Conservation (phyloP, 352 stramenopile species). For the Poterioochromonas sp. region DNA sequence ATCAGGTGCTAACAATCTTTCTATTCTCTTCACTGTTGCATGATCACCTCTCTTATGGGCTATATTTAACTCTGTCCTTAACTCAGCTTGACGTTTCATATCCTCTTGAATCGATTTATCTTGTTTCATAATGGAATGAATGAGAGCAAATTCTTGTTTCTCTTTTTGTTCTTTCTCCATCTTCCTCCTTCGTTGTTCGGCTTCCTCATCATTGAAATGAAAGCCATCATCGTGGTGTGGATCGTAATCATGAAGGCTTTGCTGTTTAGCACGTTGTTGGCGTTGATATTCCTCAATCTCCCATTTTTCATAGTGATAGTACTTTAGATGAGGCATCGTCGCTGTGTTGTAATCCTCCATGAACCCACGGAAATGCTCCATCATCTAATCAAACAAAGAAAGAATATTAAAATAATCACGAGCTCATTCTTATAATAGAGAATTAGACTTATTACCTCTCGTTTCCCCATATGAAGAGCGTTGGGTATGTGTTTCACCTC, state of each 20-base stretch:
- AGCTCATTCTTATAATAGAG: not conserved
- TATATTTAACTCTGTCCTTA: conserved; percentile 72
- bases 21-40: conserved; percentile 63
- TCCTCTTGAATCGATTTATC: conserved; percentile 68
- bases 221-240: conserved; percentile 42
- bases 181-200: conserved; percentile 41
- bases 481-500: conserved; percentile 74
- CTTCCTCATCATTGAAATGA: conserved; percentile 33
- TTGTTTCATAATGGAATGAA: conserved; percentile 61
- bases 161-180: conserved; percentile 52
- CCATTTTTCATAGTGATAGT: conserved; percentile 94
- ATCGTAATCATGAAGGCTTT: conserved; percentile 56
- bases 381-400: conserved; percentile 38
- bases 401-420: conserved; percentile 17
- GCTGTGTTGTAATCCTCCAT: conserved; percentile 96
- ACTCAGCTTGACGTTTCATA: conserved; percentile 63
- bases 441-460: conserved; percentile 48
- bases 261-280: conserved; percentile 37
- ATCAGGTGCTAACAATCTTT: conserved; percentile 51
- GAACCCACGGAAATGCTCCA: conserved; percentile 77
- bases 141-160: conserved; percentile 61
- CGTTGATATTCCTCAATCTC: conserved; percentile 80
- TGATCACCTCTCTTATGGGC: conserved; percentile 77
- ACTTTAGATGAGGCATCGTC: conserved; percentile 89
- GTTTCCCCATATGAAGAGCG: conserved; percentile 50